Percentiles rank a stretch among this genome's conserved stretches.
phyloP scores from a whole-genome alignment of 495 filamentous ascomycete species.

The Talaromyces stipitatus region DNA sequence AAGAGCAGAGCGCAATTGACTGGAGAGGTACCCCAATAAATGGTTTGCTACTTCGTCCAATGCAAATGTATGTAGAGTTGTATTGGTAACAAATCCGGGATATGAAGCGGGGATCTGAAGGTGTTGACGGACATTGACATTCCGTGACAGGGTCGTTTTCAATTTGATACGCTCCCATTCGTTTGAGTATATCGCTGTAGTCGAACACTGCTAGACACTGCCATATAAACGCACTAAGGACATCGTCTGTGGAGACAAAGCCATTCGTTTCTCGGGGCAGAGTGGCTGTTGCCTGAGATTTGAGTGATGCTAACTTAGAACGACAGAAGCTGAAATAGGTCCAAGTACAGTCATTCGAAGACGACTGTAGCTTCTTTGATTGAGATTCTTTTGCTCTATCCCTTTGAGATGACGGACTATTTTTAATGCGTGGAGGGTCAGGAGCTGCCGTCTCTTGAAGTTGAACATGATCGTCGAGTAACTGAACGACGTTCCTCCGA shows the following conservation, averaged over 20 bases:
- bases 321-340: constrained; percentile 31
- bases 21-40: constrained; percentile 32
- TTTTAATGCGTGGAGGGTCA: constrained; percentile 18
- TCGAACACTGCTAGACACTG: constrained; percentile 39
- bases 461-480: constrained; percentile 29
- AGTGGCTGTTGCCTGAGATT: constrained; percentile 26
- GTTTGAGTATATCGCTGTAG: constrained; percentile 24
- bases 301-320: constrained; percentile 28
- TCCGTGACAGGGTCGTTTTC: constrained; percentile 34
- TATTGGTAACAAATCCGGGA: constrained; percentile 35
- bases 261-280: constrained; percentile 7
- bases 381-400: constrained; percentile 1
- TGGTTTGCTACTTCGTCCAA: constrained; percentile 22
- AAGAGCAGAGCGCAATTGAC: constrained; percentile 35
- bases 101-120: constrained; percentile 36
- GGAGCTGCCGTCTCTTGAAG: too few relatives aligned
- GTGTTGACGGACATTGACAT: constrained; percentile 41
- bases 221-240: constrained; percentile 47
- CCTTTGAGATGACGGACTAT: constrained; percentile 1
- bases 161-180: background rate
- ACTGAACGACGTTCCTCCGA: constrained; percentile 31
- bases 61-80: constrained; percentile 26
- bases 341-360: constrained; percentile 27
- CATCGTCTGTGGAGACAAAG: constrained; percentile 47
- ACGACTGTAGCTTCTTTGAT: background rate